Percentiles rank a stretch among this genome's conserved stretches.
These are phyloP conservation scores for Mycena floridula DNA, from an alignment of 768 basidiomycete genomes.

Conservation along the genomic window DNA sequence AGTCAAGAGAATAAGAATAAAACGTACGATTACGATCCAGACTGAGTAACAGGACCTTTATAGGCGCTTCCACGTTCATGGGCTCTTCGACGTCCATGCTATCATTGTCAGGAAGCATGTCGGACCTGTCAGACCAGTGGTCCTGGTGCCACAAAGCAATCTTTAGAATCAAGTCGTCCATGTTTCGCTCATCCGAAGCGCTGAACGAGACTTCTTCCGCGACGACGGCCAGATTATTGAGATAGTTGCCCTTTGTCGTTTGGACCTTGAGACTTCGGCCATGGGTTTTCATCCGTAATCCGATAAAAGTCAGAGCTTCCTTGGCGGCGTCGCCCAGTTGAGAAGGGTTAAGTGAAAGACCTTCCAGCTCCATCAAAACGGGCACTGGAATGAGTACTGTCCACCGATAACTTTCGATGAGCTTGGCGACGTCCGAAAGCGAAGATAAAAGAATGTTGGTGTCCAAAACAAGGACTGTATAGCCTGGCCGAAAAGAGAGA, in stretches of 20 bases:
- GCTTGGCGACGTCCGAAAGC: constrained; percentile 58
- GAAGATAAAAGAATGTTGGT: constrained; percentile 93
- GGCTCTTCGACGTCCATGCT: constrained; percentile 14
- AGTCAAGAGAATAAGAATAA: constrained; percentile 1
- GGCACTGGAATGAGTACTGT: constrained; percentile 89
- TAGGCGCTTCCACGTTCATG: constrained; percentile 38
- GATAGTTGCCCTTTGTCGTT: constrained; percentile 92
- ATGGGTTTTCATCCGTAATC: constrained; percentile 69
- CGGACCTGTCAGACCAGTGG: constrained; percentile 85
- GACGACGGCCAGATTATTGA: constrained; percentile 74
- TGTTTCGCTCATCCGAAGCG: constrained; percentile 56
- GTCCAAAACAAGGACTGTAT: constrained; percentile 87
- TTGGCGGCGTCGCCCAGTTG: constrained; percentile 72
- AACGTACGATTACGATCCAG: constrained; percentile 87
- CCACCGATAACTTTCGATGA: constrained; percentile 80
- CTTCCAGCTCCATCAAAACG: constrained; percentile 95
- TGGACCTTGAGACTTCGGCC: constrained; percentile 83
- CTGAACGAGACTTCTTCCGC: constrained; percentile 79
- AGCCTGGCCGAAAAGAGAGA: constrained; percentile 69
- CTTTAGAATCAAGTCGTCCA: constrained; percentile 94
- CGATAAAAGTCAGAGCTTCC: constrained; percentile 69
- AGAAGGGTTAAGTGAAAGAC: constrained; percentile 58
- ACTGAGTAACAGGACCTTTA: constrained; percentile 85
- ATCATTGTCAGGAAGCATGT: constrained; percentile 46
- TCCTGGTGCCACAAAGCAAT: constrained; percentile 92